Evolutionary conservation across 257 asterid species (phyloP).

Genomic region (Salvia miltiorrhiza): DNA sequence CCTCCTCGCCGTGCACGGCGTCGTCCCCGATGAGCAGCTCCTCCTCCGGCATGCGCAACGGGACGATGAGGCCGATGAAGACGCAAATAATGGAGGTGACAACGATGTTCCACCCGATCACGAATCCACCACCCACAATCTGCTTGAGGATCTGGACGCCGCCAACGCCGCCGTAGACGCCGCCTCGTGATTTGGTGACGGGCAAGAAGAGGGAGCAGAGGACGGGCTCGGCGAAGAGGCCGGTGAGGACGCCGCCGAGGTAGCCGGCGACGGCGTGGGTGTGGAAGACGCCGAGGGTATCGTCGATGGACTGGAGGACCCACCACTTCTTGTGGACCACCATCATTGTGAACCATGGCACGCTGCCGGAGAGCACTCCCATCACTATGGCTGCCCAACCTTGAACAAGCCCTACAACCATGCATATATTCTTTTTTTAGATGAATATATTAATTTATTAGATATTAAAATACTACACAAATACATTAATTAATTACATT

Average conservation of each 20-base stretch:
- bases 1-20: slow-evolving; percentile 76
- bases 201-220: slow-evolving; percentile 57
- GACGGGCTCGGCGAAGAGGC: slow-evolving; percentile 54
- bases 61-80: slow-evolving; percentile 34
- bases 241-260: slow-evolving; percentile 62
- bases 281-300: slow-evolving; percentile 70
- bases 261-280: slow-evolving; percentile 68
- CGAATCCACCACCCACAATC: slow-evolving; percentile 53
- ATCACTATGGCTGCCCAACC: slow-evolving; percentile 69
- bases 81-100: slow-evolving; percentile 52
- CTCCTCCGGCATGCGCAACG: slow-evolving; percentile 66
- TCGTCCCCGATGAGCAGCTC: slow-evolving; percentile 56
- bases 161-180: slow-evolving; percentile 40
- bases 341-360: slow-evolving; percentile 80
- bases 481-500: too few species aligned
- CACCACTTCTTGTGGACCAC: slow-evolving; percentile 52
- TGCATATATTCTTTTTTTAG: too few species aligned
- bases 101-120: slow-evolving; percentile 64
- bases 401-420: slow-evolving; percentile 56
- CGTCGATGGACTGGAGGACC: slow-evolving; percentile 60
- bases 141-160: slow-evolving; percentile 49
- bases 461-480: too few species aligned
- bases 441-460: too few species aligned
- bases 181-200: slow-evolving; percentile 59
- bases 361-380: slow-evolving; percentile 65